Conservation (phyloP, 2,329 filamentous ascomycete genomes). For the Ophiostoma himal-ulmi region DNA sequence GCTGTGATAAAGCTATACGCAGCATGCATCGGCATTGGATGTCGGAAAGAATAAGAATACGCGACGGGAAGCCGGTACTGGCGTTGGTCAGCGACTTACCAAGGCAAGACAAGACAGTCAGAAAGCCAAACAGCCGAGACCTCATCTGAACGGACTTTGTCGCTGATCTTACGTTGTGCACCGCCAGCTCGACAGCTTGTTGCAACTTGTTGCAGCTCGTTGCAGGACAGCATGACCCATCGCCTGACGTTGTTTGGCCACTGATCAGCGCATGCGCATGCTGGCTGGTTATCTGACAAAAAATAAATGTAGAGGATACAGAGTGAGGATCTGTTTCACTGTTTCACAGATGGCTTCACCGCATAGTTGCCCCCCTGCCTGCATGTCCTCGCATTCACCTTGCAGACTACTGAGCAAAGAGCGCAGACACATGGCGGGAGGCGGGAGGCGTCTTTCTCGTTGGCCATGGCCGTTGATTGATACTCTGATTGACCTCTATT, state of each 20-base stretch:
- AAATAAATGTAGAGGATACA: no score
- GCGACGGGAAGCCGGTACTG: no score
- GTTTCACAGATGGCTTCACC: background rate
- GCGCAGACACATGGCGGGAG: background rate
- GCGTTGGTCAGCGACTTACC: no score
- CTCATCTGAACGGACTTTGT: background rate
- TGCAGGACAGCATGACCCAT: background rate
- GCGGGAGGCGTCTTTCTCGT: background rate
- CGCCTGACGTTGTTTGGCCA: background rate
- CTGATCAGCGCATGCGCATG: no score
- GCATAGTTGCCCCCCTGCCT: background rate
- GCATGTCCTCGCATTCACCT: conserved; percentile 2
- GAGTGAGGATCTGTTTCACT: no score
- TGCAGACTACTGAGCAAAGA: background rate
- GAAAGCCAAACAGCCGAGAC: no score
- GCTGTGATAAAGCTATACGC: background rate
- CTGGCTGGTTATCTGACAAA: no score
- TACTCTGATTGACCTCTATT: background rate
- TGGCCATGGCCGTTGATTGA: background rate
- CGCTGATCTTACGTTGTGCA: background rate
- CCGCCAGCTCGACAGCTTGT: background rate
- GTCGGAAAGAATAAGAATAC: background rate
- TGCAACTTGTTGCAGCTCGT: no score
- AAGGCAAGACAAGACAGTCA: no score
- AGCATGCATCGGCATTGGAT: background rate